Conservation (phyloP, 208 protist species). For the Leptomonas pyrrhocoris region DNA sequence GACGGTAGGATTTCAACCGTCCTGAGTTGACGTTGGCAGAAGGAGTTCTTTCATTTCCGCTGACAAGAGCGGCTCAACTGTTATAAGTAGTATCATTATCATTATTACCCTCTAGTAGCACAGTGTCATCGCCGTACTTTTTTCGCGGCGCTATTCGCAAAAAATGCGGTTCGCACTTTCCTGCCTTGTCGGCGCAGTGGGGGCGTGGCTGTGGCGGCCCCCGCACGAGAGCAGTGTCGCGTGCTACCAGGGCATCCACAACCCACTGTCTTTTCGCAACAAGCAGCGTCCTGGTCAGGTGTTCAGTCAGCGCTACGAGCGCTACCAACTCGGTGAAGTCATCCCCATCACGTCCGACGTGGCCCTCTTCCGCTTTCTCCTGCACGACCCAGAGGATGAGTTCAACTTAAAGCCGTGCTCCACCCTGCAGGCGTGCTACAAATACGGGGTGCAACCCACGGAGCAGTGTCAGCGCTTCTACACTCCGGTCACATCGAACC, state of each 20-base stretch:
- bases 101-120: neutral
- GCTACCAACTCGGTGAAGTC: constrained; percentile 83
- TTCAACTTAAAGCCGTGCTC: constrained; percentile 88
- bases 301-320: constrained; percentile 84
- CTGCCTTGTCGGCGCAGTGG: constrained; percentile 32
- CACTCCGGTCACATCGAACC: constrained; percentile 88
- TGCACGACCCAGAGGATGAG: constrained; percentile 70
- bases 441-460: constrained; percentile 82
- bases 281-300: constrained; percentile 52
- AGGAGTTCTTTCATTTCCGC: no score
- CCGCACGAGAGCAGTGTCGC: constrained; percentile 20
- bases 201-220: constrained; percentile 34
- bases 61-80: no score
- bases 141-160: neutral
- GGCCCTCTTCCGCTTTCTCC: constrained; percentile 88
- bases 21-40: no score
- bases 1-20: no score
- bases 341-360: constrained; percentile 88
- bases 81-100: no score
- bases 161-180: constrained; percentile 55
- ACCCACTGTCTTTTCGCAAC: constrained; percentile 71
- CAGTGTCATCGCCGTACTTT: neutral
- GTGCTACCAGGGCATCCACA: constrained; percentile 82
- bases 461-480: constrained; percentile 91
- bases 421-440: constrained; percentile 90